These are phyloP conservation scores for Apophysomyces ossiformis DNA, from an alignment of 371 early-diverging fungal species.

Conservation along the genomic window DNA sequence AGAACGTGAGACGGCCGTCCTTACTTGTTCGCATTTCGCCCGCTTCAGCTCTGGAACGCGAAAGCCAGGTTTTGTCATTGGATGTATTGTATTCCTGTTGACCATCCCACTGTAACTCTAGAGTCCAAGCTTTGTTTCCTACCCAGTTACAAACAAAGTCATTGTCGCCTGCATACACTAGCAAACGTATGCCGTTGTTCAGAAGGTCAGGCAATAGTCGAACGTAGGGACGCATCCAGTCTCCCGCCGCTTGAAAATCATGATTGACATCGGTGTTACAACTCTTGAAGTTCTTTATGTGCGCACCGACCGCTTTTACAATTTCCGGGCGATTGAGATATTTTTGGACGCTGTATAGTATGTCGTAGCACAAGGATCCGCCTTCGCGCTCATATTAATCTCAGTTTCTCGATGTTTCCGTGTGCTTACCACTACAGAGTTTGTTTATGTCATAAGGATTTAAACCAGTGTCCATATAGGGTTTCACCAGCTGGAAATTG, in stretches of 20 bases:
- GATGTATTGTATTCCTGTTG: slow-evolving; percentile 63
- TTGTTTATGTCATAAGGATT: slow-evolving; percentile 80
- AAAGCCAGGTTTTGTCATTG: slow-evolving; percentile 57
- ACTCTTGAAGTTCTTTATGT: slow-evolving; percentile 64
- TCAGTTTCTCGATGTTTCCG: not conserved
- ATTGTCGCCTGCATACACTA: slow-evolving; percentile 87
- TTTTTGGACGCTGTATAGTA: slow-evolving; percentile 73
- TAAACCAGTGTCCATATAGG: slow-evolving; percentile 65
- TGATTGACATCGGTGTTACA: slow-evolving; percentile 76
- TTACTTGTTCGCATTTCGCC: slow-evolving; percentile 72
- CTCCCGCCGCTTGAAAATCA: slow-evolving; percentile 68
- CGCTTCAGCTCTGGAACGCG: slow-evolving; percentile 45
- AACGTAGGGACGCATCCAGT: slow-evolving; percentile 89
- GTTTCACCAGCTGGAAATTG: slow-evolving; percentile 67
- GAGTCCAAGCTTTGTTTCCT: slow-evolving; percentile 89
- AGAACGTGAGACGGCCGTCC: slow-evolving; percentile 73
- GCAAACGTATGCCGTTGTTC: slow-evolving; percentile 79
- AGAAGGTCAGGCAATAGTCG: slow-evolving; percentile 71
- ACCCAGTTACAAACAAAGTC: slow-evolving; percentile 92
- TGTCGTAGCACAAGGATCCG: slow-evolving; percentile 78
- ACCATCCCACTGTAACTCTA: slow-evolving; percentile 83
- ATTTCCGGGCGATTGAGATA: slow-evolving; percentile 79
- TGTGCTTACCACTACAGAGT: slow-evolving; percentile 56
- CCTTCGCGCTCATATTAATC: slow-evolving; percentile 8
- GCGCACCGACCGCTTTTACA: slow-evolving; percentile 71